Percentiles rank a stretch among this genome's conserved stretches.
Conservation (phyloP, 208 protist genomes). For the Trypanosoma brucei region DNA sequence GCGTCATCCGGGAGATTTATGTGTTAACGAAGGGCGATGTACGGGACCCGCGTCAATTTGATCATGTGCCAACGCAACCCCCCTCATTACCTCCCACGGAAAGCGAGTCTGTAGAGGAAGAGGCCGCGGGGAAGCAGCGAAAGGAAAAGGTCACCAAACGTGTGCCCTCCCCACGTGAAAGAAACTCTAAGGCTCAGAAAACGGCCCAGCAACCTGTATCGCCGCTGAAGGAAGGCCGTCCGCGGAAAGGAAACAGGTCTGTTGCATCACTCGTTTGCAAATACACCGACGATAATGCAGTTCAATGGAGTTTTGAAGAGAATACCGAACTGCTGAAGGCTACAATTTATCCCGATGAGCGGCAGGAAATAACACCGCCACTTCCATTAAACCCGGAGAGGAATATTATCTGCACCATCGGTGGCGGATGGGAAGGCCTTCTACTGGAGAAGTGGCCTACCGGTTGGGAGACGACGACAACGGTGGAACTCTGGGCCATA, state of each 20-base stretch:
- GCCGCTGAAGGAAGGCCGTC: neutral
- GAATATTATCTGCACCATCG: slow-evolving; percentile 53
- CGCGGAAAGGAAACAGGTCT: neutral
- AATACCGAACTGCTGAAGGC: neutral
- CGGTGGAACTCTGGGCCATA: slow-evolving; percentile 73
- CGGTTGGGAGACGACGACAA: slow-evolving; percentile 76
- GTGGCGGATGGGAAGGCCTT: slow-evolving; percentile 81
- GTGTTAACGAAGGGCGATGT: slow-evolving; percentile 61
- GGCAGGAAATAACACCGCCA: slow-evolving; percentile 72
- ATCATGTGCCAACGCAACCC: slow-evolving; percentile 46
- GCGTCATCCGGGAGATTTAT: slow-evolving; percentile 67
- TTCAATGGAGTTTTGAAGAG: slow-evolving; percentile 8
- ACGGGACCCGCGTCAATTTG: slow-evolving; percentile 63
- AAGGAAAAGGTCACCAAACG: slow-evolving; percentile 3
- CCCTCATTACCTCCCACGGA: slow-evolving; percentile 30
- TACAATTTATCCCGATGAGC: slow-evolving; percentile 46
- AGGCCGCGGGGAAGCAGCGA: slow-evolving; percentile 12
- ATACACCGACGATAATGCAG: neutral
- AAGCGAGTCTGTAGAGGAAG: slow-evolving; percentile 18
- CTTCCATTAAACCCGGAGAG: slow-evolving; percentile 46
- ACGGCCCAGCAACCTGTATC: neutral
- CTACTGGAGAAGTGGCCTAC: slow-evolving; percentile 84
- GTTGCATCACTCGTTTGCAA: neutral
- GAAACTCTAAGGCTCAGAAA: neutral
- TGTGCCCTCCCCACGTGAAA: neutral